These are phyloP conservation scores for Orbilia oligospora DNA, from an alignment of 2,329 filamentous ascomycete genomes.

Conservation along the genomic window DNA sequence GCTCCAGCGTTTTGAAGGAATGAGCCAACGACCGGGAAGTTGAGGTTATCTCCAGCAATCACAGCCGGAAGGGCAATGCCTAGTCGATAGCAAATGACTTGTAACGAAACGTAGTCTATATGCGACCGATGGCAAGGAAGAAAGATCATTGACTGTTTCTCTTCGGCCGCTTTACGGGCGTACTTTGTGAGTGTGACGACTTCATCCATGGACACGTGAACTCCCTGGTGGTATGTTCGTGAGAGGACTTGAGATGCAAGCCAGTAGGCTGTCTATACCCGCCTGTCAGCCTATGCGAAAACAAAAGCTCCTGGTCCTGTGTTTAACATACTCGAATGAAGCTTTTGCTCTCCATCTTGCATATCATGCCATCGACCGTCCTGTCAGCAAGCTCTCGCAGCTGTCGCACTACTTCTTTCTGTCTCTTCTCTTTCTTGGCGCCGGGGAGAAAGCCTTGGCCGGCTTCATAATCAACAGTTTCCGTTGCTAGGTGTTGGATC, in stretches of 20 bases:
- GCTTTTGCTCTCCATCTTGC: conserved; percentile 95
- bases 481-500: conserved; percentile 74
- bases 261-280: conserved; percentile 81
- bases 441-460: conserved; percentile 76
- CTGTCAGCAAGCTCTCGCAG: conserved; percentile 85
- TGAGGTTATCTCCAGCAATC: conserved; percentile 95
- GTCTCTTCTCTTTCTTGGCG: conserved; percentile 72
- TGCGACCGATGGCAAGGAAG: conserved; percentile 94
- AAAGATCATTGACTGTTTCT: conserved; percentile 96
- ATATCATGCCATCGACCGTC: conserved; percentile 96
- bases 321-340: conserved; percentile 77
- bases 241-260: conserved; percentile 88
- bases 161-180: conserved; percentile 83
- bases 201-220: conserved; percentile 96
- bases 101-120: conserved; percentile 94
- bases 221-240: conserved; percentile 94
- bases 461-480: conserved; percentile 81
- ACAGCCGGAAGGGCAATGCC: conserved; percentile 91
- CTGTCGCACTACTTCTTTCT: conserved; percentile 78
- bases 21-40: conserved; percentile 88
- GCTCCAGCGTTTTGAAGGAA: conserved; percentile 97
- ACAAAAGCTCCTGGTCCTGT: conserved; percentile 9
- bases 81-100: conserved; percentile 94
- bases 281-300: conserved; percentile 20
- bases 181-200: conserved; percentile 85